Percentiles rank a stretch among this genome's conserved stretches.
These are phyloP conservation scores for Tetraselmis chui DNA, from an alignment of 139 green algal species.

Conservation along the genomic window DNA sequence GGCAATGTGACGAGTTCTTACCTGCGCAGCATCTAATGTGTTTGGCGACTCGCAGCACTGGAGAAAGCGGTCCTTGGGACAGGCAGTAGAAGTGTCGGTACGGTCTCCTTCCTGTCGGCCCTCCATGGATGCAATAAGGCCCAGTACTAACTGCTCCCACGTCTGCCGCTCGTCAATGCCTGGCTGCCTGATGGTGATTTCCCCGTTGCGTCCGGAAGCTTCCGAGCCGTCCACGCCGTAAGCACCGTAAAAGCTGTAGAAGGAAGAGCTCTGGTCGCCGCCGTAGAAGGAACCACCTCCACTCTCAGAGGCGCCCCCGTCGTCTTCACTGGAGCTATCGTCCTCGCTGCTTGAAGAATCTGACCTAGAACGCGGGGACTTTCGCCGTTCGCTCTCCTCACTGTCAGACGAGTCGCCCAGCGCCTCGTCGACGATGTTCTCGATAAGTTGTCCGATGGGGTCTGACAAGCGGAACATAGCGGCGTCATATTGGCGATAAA, in stretches of 20 bases:
- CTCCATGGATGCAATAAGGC: background rate
- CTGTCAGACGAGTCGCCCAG: too few species aligned
- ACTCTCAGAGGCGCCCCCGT: background rate
- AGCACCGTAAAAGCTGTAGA: background rate
- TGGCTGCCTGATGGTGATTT: background rate
- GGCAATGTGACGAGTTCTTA: too few species aligned
- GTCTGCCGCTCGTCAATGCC: background rate
- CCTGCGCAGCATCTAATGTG: background rate
- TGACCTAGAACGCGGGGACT: background rate
- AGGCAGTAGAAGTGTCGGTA: background rate
- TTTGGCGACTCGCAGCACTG: background rate
- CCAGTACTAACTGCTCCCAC: background rate
- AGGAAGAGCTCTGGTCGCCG: background rate
- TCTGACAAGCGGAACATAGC: background rate
- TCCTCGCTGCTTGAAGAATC: background rate
- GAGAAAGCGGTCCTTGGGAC: background rate
- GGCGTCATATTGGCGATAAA: background rate
- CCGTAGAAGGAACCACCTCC: background rate
- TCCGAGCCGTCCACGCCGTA: background rate
- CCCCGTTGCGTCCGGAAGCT: background rate
- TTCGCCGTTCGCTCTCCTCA: too few species aligned
- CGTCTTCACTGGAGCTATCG: background rate
- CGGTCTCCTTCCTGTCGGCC: background rate
- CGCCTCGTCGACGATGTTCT: too few species aligned
- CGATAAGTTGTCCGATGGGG: too few species aligned